phyloP scores from a whole-genome alignment of 306 rosid genomes.

The Cajanus cajan region DNA sequence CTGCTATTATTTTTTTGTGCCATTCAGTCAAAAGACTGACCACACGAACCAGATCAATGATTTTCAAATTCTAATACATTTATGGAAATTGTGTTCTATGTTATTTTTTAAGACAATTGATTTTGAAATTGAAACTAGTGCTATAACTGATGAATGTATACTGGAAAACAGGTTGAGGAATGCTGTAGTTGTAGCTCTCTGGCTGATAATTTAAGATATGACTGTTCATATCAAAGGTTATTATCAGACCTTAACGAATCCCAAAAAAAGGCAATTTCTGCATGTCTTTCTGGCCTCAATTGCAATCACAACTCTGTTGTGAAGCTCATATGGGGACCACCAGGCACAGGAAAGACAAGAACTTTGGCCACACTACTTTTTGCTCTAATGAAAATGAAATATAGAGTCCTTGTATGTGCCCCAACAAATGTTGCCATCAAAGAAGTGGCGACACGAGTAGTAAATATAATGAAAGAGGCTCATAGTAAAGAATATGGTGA shows the following conservation, averaged over 20 bases:
- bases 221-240: neutral
- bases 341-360: slow-evolving; percentile 79
- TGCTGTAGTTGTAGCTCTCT: neutral
- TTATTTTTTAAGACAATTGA: neutral
- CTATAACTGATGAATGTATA: neutral
- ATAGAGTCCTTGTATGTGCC: slow-evolving; percentile 55
- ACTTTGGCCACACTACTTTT: slow-evolving; percentile 44
- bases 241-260: slow-evolving; percentile 43
- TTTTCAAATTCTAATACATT: neutral
- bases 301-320: slow-evolving; percentile 26
- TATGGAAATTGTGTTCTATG: neutral
- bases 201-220: neutral
- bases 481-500: neutral
- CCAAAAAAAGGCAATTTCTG: slow-evolving; percentile 46
- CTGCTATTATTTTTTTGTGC: neutral
- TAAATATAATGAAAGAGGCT: slow-evolving; percentile 36
- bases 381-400: slow-evolving; percentile 37
- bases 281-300: slow-evolving; percentile 39
- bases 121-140: neutral
- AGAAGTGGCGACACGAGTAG: slow-evolving; percentile 45
- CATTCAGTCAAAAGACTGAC: neutral
- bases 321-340: slow-evolving; percentile 81
- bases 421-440: slow-evolving; percentile 68
- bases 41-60: neutral
- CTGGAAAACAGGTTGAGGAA: slow-evolving; percentile 31